Evolutionary conservation across 805 yeast genomes (phyloP).

Genomic region (Millerago galiae): DNA sequence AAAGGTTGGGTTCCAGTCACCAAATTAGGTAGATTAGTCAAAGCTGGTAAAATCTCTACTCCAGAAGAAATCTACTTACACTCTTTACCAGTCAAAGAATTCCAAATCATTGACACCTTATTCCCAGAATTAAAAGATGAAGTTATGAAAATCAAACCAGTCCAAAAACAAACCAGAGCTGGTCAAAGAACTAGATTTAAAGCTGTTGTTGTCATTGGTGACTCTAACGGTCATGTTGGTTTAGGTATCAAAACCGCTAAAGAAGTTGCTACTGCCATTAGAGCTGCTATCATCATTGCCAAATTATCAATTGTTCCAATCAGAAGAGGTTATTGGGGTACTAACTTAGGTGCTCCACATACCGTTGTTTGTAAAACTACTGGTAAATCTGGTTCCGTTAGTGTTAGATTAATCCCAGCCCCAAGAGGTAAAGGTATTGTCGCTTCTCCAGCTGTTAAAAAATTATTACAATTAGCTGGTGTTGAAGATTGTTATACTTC

Average conservation of each 20-base stretch:
- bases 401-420: slow-evolving; percentile 98
- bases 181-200: slow-evolving; percentile 99
- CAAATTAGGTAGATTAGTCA: slow-evolving; percentile 99
- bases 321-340: slow-evolving; percentile 99
- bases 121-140: slow-evolving; percentile 95
- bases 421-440: slow-evolving; percentile 99
- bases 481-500: slow-evolving; percentile 99
- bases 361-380: slow-evolving; percentile 96
- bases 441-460: slow-evolving; percentile 99
- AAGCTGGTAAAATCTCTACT: slow-evolving; percentile 95
- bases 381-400: slow-evolving; percentile 99
- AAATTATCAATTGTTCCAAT: slow-evolving; percentile 98
- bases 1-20: slow-evolving; percentile 99
- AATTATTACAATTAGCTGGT: slow-evolving; percentile 98
- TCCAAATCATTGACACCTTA: slow-evolving; percentile 95
- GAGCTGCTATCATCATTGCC: slow-evolving; percentile 99
- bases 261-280: slow-evolving; percentile 99
- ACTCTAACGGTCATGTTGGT: slow-evolving; percentile 99
- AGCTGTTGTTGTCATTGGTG: slow-evolving; percentile 99
- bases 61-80: slow-evolving; percentile 98
- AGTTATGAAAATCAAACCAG: slow-evolving; percentile 99
- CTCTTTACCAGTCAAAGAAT: slow-evolving; percentile 99
- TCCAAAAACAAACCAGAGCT: slow-evolving; percentile 99
- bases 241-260: slow-evolving; percentile 99
- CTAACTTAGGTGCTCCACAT: slow-evolving; percentile 99